A percentile compares a stretch with the other conserved stretches of the same genome.
These are phyloP conservation scores for Termitomyces sp. DNA, from an alignment of 768 basidiomycete species.

Conservation along the genomic window DNA sequence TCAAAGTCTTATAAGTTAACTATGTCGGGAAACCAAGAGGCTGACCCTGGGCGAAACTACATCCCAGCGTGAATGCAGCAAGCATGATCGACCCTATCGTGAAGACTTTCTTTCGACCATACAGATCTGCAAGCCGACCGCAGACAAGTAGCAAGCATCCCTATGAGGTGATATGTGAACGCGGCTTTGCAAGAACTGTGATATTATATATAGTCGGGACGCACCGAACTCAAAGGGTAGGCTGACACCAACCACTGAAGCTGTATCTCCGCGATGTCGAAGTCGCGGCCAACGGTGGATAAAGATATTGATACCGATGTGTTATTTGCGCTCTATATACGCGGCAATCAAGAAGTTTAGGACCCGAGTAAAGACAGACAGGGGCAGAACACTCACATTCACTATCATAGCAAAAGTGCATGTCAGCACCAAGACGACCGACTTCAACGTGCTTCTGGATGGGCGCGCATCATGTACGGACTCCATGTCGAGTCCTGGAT, in stretches of 20 bases:
- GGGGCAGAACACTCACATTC: constrained; percentile 13
- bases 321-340: constrained; percentile 31
- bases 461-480: neutral
- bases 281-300: constrained; percentile 43
- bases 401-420: constrained; percentile 23
- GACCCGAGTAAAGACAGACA: neutral
- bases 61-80: constrained; percentile 53
- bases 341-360: neutral
- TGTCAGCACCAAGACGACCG: constrained; percentile 18
- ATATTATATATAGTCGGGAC: neutral
- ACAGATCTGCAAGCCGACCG: constrained; percentile 76
- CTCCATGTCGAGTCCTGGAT: constrained; percentile 1
- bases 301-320: constrained; percentile 48
- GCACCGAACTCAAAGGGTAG: constrained; percentile 61
- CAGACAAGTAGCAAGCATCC: constrained; percentile 74
- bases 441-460: constrained; percentile 16
- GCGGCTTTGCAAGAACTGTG: neutral
- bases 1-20: neutral
- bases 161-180: constrained; percentile 26
- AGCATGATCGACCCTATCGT: constrained; percentile 51
- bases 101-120: constrained; percentile 70
- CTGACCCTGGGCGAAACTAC: constrained; percentile 56
- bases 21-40: neutral
- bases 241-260: constrained; percentile 68
- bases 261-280: constrained; percentile 42